These are phyloP conservation scores for Candida boleticola DNA, from an alignment of 805 yeast species.

Conservation along the genomic window DNA sequence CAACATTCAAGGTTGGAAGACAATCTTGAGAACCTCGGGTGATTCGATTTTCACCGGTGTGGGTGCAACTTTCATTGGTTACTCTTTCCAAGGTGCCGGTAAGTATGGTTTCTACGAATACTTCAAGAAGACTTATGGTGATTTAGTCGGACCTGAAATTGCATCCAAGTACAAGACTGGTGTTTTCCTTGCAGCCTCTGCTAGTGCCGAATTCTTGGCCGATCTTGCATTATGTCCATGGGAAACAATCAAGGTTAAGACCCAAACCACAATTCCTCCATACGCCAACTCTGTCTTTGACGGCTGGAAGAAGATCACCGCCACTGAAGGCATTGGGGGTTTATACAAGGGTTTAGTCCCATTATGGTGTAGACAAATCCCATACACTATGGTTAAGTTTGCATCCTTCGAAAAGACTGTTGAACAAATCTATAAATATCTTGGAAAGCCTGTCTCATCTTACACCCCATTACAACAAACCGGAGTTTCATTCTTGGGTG, in stretches of 20 bases:
- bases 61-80: conserved; percentile 91
- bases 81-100: conserved; percentile 95
- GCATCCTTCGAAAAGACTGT: conserved; percentile 93
- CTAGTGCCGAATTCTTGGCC: conserved; percentile 91
- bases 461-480: conserved; percentile 79
- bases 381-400: conserved; percentile 98
- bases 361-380: conserved; percentile 94
- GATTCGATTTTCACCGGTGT: conserved; percentile 81
- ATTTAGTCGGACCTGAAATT: conserved; percentile 58
- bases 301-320: conserved; percentile 64
- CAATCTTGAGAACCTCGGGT: conserved; percentile 75
- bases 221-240: conserved; percentile 89
- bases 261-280: conserved; percentile 93
- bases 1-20: conserved; percentile 77
- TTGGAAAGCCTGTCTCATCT: conserved; percentile 71
- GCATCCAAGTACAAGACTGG: conserved; percentile 68
- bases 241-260: conserved; percentile 92
- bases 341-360: conserved; percentile 89
- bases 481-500: conserved; percentile 92
- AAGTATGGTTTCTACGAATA: conserved; percentile 94
- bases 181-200: conserved; percentile 80
- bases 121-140: conserved; percentile 78
- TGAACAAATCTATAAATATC: conserved; percentile 65
- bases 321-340: conserved; percentile 68
- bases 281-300: conserved; percentile 60